Conservation (phyloP, 768 basidiomycete species). For the Lentinus tigrinus region DNA sequence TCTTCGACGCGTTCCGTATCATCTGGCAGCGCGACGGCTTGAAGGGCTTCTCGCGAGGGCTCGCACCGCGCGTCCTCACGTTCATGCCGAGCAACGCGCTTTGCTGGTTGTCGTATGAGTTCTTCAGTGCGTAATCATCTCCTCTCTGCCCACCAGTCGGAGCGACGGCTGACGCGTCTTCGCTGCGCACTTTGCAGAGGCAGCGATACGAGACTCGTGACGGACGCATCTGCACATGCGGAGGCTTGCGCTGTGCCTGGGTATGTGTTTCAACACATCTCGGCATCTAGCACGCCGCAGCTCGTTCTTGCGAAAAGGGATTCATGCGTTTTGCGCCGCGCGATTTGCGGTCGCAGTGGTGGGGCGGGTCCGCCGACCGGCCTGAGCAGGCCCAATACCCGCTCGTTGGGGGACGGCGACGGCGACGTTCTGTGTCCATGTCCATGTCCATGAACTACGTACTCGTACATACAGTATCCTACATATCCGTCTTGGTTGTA, state of each 20-base stretch:
- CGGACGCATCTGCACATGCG: not conserved
- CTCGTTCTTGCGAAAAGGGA: not conserved
- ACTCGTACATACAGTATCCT: too few species aligned
- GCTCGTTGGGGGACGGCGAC: too few species aligned
- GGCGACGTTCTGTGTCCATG: too few species aligned
- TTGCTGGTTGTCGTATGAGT: slow-evolving; percentile 97
- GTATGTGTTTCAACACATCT: not conserved
- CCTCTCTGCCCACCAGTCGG: not conserved
- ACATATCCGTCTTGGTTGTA: too few species aligned
- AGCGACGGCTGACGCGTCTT: not conserved
- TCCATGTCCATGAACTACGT: too few species aligned
- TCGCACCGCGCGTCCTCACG: slow-evolving; percentile 89
- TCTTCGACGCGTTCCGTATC: slow-evolving; percentile 84
- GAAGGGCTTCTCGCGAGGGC: slow-evolving; percentile 82
- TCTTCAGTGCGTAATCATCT: slow-evolving; percentile 77
- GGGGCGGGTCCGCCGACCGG: too few species aligned
- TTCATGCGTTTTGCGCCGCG: too few species aligned
- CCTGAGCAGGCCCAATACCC: too few species aligned
- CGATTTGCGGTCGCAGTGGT: too few species aligned
- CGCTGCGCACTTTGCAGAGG: slow-evolving; percentile 17
- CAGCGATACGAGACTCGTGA: slow-evolving; percentile 23
- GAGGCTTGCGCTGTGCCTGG: not conserved
- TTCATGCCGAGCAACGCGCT: slow-evolving; percentile 97
- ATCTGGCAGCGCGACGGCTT: slow-evolving; percentile 86
- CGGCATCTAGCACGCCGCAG: not conserved